Evolutionary conservation across 73 alveolate genomes (phyloP), one percentile per base, ranked within the genome.

Genomic region (Durusdinium trenchii): DNA sequence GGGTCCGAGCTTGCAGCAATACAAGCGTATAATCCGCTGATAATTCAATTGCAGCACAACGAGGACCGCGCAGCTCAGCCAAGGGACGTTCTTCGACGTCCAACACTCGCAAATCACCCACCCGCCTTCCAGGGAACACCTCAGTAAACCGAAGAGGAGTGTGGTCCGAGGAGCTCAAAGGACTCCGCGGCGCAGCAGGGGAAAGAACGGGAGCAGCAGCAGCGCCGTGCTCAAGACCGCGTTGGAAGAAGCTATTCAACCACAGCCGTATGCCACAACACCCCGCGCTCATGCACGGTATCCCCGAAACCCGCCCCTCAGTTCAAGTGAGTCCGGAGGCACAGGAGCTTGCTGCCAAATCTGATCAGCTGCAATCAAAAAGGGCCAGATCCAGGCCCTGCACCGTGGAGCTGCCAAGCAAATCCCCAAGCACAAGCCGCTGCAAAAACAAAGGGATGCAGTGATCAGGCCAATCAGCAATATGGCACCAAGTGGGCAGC

Each of bases 231-330:
- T 16, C 69, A 57, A 57, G 32, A 12, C 23, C 69, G 32, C 69
- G 9, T 20, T 10, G 85, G 16, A 35, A 6, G 26, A 48, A 0
- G 35, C 18, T 14, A 10, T 20, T 51, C 35, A 18, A 16, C 4
- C 50, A 32, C 0, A 32, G 85, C 1, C 30, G 52, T 35, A 16
- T 1, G 9, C 48, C 38, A 40, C 18, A 32, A 1, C 85, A 1
- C n/a, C 85, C 4, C 54, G 1, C 10, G 85, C 85, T 73, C 85
- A 73, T 73, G 85, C 85, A 73, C 85, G 85, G 51, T 73, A 73
- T 35, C 30, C 85, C 0, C 51, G 85, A 3, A 73, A 18, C 18
- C 85, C 14, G 1, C 30, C 52, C 1, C 85, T 48, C 54, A 73
- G 85, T 0, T 32, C 85, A 0, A 73, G 12, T 0, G 16, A 51